Evolutionary conservation across 202 grass and related monocot genomes (phyloP).

Genomic region (Setaria viridis): DNA sequence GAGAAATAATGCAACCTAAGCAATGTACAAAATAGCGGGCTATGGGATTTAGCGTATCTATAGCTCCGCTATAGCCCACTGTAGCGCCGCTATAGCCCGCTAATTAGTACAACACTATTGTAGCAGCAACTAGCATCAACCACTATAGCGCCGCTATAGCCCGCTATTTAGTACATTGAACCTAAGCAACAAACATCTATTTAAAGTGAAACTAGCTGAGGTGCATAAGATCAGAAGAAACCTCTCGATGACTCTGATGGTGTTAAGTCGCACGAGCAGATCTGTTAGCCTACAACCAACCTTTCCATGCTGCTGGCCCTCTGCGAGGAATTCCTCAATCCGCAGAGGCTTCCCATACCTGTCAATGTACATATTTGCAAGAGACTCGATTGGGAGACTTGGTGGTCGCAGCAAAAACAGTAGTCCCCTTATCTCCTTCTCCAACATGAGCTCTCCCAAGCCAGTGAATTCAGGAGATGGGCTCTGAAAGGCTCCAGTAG

Average conservation of each 20-base stretch:
- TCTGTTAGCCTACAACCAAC: conserved; percentile 46
- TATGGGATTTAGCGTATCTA: no score
- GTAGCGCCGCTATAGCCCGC: no score
- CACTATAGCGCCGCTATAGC: no score
- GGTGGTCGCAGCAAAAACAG: conserved; percentile 16
- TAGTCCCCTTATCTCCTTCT: conserved; percentile 63
- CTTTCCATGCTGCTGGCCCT: conserved; percentile 59
- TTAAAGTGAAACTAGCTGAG: conserved; percentile 16
- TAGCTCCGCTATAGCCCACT: no score
- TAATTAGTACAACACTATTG: no score
- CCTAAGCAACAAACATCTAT: conserved; percentile 10
- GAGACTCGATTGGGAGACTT: conserved; percentile 43
- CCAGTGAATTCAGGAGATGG: conserved; percentile 38
- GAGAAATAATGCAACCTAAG: no score
- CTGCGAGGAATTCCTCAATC: conserved; percentile 44
- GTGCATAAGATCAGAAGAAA: conserved; percentile 34
- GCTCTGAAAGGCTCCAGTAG: background rate
- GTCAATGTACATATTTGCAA: conserved; percentile 54
- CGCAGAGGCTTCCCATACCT: conserved; percentile 52
- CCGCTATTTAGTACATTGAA: no score
- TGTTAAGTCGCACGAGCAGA: conserved; percentile 59
- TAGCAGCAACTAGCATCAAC: no score
- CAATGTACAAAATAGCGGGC: no score
- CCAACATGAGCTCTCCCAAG: conserved; percentile 54
- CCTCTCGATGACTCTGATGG: conserved; percentile 55